Evolutionary conservation across 352 stramenopile species (phyloP).

Genomic region (Blastocystis sp.): DNA sequence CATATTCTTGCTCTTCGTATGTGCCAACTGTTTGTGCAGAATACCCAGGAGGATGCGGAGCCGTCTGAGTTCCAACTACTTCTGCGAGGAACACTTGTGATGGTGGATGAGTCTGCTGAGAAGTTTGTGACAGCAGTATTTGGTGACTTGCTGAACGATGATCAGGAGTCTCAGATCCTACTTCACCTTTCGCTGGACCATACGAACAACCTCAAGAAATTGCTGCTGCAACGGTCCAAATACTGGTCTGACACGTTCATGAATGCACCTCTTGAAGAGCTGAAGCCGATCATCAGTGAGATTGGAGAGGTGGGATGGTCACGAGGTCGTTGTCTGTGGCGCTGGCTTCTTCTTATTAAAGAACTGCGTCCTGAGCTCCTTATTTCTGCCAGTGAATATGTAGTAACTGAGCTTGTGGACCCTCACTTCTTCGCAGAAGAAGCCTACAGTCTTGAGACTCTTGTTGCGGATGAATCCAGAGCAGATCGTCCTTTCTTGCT

Average conservation of each 20-base stretch:
- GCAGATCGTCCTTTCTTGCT: constrained; percentile 86
- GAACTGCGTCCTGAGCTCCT: constrained; percentile 60
- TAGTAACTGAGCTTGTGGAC: constrained; percentile 31
- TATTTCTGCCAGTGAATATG: constrained; percentile 10
- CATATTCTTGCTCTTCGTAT: constrained; percentile 94
- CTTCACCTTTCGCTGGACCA: constrained; percentile 33
- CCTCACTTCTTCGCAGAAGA: constrained; percentile 48
- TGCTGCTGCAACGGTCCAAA: neutral
- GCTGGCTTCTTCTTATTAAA: constrained; percentile 54
- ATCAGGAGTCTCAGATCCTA: neutral
- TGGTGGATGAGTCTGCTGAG: constrained; percentile 66
- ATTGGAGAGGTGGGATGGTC: constrained; percentile 66
- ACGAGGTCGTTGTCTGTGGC: constrained; percentile 69
- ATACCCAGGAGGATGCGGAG: constrained; percentile 67
- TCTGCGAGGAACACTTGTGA: constrained; percentile 68
- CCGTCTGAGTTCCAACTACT: constrained; percentile 77
- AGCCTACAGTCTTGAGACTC: constrained; percentile 67
- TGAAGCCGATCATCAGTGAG: constrained; percentile 68
- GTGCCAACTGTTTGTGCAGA: constrained; percentile 71
- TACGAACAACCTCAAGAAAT: constrained; percentile 29
- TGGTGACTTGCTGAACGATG: neutral
- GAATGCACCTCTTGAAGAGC: constrained; percentile 60
- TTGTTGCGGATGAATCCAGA: constrained; percentile 83
- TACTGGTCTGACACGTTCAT: constrained; percentile 76
- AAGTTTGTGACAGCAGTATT: constrained; percentile 55